Evolutionary conservation across 345 rosid species (phyloP).

Genomic region (Kandelia obovata): DNA sequence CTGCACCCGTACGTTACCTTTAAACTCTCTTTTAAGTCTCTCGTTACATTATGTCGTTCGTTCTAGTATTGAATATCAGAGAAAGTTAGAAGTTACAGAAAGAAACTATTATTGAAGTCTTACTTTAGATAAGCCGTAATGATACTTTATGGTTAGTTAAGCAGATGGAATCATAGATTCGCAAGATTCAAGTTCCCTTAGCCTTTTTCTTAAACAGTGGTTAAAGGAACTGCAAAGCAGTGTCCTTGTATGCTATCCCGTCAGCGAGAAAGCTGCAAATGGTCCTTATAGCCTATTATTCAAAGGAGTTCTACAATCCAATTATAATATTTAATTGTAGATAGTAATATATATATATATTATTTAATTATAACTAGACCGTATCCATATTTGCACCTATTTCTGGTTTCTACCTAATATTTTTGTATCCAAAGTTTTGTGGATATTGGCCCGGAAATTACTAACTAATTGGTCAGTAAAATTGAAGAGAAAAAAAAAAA

Average conservation of each 20-base stretch:
- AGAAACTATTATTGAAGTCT: not conserved
- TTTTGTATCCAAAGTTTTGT: not conserved
- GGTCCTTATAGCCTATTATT: slow-evolving; percentile 12
- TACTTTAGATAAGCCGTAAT: not conserved
- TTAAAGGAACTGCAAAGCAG: slow-evolving; percentile 35
- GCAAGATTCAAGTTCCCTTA: slow-evolving; percentile 31
- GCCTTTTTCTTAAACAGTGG: slow-evolving; percentile 18
- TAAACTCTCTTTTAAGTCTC: not conserved
- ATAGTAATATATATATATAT: too few species aligned
- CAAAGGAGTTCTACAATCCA: too few species aligned
- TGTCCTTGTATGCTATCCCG: slow-evolving; percentile 53
- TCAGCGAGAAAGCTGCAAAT: slow-evolving; percentile 52
- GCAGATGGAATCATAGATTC: slow-evolving; percentile 6
- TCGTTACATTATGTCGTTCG: too few species aligned
- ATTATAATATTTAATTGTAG: too few species aligned
- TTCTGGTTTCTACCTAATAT: too few species aligned
- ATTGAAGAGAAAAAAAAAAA: not conserved
- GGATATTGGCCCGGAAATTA: slow-evolving; percentile 6
- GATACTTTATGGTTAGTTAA: slow-evolving; percentile 11
- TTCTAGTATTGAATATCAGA: not conserved
- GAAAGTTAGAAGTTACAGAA: not conserved
- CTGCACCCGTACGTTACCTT: slow-evolving; percentile 86
- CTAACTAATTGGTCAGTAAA: not conserved
- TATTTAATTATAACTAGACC: too few species aligned
- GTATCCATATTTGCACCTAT: too few species aligned